Base-by-base conservation (phyloP, 148 eudicot genomes). In the Rhododendron ferrugineum region DNA sequence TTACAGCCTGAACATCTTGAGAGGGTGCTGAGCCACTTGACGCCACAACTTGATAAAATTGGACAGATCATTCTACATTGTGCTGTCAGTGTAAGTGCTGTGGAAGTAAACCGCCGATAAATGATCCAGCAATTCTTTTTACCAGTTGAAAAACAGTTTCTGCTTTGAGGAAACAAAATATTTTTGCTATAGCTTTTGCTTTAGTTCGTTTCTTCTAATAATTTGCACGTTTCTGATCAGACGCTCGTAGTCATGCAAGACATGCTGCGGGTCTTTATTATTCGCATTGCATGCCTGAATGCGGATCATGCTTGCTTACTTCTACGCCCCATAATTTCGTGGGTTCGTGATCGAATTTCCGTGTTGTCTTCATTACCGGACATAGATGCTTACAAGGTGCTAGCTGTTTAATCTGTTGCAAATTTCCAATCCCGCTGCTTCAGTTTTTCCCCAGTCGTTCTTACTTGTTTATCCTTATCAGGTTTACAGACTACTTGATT, bases 161-260 rank as follows among this genome's bases (percentile, higher is more conserved):
- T 2, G 30, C 49, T 77, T 23, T 74, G 4, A 20, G 46, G 32
- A 78, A 84, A 52, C 66, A 23, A n/a, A 76, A 52, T 32, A 2
- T 54, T 42, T 47, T 47, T 10, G 44, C 37, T 34, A 64, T 72
- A 37, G 47, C 18, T 83, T 50, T 23, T 34, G 37, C 37, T 82
- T 34, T 46, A 50, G 72, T 52, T 32, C 32, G 22, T 52, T 50
- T 46, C 37, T 22, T 82, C 82, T 86, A 82, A 60, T 85, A 32
- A 49, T 82, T 73, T 73, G 22, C 34, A 30, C 73, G 1, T 89
- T 40, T 88, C 30, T 84, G 47, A 74, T 68, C 92, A 97, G 99
- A 89, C 94, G 22, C 86, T 95, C 92, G 94, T 91, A 16, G 98
- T 94, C 81, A 85, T 94, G 49, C 98, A 93, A 95, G 99, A 97